Evolutionary conservation across 177 flowering plant genomes (phyloP), one percentile per base, ranked within the genome.

Genomic region (Telopea speciosissima): DNA sequence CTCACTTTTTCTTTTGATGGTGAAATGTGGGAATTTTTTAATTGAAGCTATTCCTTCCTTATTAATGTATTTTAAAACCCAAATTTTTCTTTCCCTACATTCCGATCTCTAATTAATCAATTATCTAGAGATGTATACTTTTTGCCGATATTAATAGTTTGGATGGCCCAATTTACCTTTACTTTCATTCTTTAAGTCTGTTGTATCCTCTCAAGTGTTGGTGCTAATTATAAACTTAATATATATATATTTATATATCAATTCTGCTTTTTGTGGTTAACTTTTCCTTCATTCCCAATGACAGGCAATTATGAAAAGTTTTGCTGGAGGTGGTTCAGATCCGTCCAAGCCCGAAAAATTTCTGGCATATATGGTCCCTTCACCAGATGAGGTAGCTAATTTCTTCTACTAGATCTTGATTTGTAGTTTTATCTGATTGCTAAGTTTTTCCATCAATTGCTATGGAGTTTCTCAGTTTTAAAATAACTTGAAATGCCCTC

Each of bases 271-370:
- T 36, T 49, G 6, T 54, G 42, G 63, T 36, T 19, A 17, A 24
- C 71, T 64, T 25, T 54, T 63, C 66, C 58, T n/a, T 52, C 60
- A 8, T 73, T 49, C 40, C 64, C 49, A 42, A n/a, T 67, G 17
- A 26, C 89, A 95, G 99, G 99, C 99, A 44, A 69, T 95, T 44
- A 87, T 95, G 96, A 95, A 93, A 80, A 93, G 97, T 76, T 95
- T 78, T 71, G 77, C 74, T 33, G 82, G 79, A 19, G 31, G 78
- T 62, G 86, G 92, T 75, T 83, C 97, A 16, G 94, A 93, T 76
- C 73, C 89, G 31, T 77, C 82, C 58, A 85, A 84, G 36, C 87
- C 89, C 22, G 97, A 95, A 54, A 90, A 89, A 74, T 93, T 93
- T 78, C 79, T 95, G 82, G 97, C 91, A 2, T 95, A 95, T 84